Conservation (phyloP, 305 asterid genomes). For the Fraxinus velutina region DNA sequence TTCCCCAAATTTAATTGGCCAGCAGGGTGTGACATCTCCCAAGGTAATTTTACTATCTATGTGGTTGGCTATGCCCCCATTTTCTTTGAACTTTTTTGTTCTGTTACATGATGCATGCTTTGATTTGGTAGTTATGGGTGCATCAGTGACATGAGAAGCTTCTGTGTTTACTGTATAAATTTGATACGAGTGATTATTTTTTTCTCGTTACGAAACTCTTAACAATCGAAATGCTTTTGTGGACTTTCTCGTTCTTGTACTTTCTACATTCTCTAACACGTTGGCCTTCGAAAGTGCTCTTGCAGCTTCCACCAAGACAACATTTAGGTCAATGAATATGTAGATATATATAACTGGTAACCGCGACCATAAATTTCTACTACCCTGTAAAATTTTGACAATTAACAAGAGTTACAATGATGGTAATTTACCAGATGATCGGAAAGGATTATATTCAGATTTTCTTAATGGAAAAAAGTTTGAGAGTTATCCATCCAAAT, state of each 20-base stretch:
- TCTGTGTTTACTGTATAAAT: neutral
- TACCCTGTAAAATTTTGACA: neutral
- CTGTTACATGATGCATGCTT: neutral
- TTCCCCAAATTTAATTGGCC: constrained; percentile 25
- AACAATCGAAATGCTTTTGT: neutral
- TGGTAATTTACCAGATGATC: neutral
- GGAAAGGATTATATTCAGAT: neutral
- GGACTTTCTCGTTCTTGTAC: neutral
- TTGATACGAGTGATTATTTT: neutral
- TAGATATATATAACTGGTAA: neutral
- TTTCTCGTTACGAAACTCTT: neutral
- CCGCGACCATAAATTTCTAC: neutral
- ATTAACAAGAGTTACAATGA: neutral
- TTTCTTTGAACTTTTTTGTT: neutral
- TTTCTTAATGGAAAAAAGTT: neutral
- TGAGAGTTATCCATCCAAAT: neutral
- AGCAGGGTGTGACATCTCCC: constrained; percentile 25
- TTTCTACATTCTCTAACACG: neutral
- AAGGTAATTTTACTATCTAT: constrained; percentile 36
- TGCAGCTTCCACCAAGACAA: neutral
- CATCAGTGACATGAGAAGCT: neutral
- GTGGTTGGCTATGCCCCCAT: neutral
- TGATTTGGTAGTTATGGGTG: neutral
- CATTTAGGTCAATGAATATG: neutral
- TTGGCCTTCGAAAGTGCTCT: neutral